Base-by-base conservation (phyloP, 148 eudicot species). In the Nepenthes mirabilis region DNA sequence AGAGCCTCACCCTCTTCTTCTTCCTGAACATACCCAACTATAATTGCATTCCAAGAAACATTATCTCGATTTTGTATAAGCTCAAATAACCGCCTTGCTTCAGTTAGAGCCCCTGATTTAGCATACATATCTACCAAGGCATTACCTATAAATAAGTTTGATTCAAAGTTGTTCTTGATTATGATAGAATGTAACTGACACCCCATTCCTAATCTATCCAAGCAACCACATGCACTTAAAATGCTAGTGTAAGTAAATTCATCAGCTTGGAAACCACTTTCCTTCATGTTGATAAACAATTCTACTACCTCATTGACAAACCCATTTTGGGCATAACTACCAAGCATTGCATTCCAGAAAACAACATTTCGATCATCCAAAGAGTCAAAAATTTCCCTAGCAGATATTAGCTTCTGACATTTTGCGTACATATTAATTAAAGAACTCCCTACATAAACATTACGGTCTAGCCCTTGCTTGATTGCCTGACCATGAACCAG, bases 21-120 rank as follows among this genome's bases (percentile, higher is more conserved):
- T 47, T 68, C 79, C 78, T 85, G 91, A 43, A 88, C 96, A 63
- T 76, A 82, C 57, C 97, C 94, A 51, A 80, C 97, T 56, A 91
- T 88, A 53, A 91, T 91, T 43, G 90, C 86, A 75, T 88, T 91
- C 97, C 97, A 91, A 37, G 97, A 91, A 65, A 88, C 84, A 75
- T 85, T 77, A 73, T 91, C 97, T 68, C 73, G 83, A 51, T 51
- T 58, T 34, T 52, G 58, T 49, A 88, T 71, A 47, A 58, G 72
- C 54, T 83, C 84, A 65, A 91, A 91, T 64, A 78, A 68, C 65
- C 62, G 59, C 55, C 78, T 82, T 47, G 97, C 86, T 37, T 80
- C 79, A 52, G 60, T 63, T 73, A 85, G 76, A 73, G 80, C 71
- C 37, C 88, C 83, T 37, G 83, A 75, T 65, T 91, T 91, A 47